Percentiles rank a stretch among this genome's conserved stretches.
phyloP scores from a whole-genome alignment of 2,329 filamentous ascomycete species.

The Diaporthe destruens region DNA sequence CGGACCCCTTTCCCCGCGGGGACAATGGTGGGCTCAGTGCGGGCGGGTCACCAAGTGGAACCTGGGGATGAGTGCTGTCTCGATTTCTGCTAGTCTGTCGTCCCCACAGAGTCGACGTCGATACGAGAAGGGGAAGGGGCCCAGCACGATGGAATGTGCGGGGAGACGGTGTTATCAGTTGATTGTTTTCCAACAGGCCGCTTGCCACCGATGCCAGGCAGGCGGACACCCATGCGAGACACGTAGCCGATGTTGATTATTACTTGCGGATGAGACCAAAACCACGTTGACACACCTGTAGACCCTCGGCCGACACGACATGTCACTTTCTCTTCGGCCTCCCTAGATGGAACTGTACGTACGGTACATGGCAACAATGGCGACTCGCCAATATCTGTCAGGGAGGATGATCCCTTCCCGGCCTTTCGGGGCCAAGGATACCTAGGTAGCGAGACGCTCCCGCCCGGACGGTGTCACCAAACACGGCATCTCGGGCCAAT shows the following conservation, averaged over 20 bases:
- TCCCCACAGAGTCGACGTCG: slow-evolving; percentile 12
- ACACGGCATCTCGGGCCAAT: slow-evolving; percentile 29
- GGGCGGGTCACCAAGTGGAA: slow-evolving; percentile 16
- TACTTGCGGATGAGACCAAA: neutral
- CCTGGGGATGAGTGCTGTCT: slow-evolving; percentile 4
- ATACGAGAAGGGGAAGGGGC: slow-evolving; percentile 10
- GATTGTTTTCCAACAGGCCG: neutral
- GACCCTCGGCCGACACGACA: slow-evolving; percentile 11
- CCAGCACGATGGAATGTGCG: neutral
- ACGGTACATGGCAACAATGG: slow-evolving; percentile 5
- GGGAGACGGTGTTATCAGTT: neutral
- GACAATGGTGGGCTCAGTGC: slow-evolving; percentile 12
- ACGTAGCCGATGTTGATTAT: neutral
- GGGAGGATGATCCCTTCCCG: slow-evolving; percentile 28
- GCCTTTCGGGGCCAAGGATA: slow-evolving; percentile 10
- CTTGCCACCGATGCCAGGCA: neutral
- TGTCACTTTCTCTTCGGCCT: slow-evolving; percentile 8
- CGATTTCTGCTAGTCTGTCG: neutral
- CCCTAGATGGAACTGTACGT: neutral
- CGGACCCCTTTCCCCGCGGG: slow-evolving; percentile 35
- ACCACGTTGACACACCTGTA: no score
- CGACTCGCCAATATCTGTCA: slow-evolving; percentile 14
- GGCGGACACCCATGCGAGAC: neutral
- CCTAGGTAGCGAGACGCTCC: neutral
- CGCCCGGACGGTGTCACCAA: slow-evolving; percentile 12